A percentile compares a stretch with the other conserved stretches of the same genome.
Evolutionary conservation across 768 basidiomycete species (phyloP).

Genomic region (Pleurotus tuber-regium): DNA sequence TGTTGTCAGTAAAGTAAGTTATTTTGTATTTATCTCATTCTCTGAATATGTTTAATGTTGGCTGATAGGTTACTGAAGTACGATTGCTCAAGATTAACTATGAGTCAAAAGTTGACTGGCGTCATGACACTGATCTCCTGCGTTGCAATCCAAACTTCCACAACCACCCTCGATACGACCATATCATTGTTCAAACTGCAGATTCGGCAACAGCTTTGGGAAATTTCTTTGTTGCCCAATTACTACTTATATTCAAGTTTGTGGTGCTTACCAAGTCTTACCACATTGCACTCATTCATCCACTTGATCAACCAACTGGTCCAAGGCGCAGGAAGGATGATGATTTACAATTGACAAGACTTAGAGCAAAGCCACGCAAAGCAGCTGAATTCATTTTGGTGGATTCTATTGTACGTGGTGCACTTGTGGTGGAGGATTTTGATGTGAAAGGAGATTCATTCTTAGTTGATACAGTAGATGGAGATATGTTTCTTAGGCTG

Average conservation of each 20-base stretch:
- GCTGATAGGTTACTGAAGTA: background rate
- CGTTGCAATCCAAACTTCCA: conserved; percentile 28
- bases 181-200: conserved; percentile 21
- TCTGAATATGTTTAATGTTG: conserved; percentile 10
- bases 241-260: conserved; percentile 22
- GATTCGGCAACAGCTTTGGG: conserved; percentile 6
- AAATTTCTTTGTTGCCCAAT: conserved; percentile 17
- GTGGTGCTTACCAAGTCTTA: conserved; percentile 2
- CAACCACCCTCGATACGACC: conserved; percentile 21
- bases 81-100: conserved; percentile 24
- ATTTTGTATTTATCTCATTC: background rate
- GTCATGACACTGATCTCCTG: conserved; percentile 22
- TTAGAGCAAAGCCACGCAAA: conserved; percentile 11
- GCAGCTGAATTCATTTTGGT: conserved; percentile 21
- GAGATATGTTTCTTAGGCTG: conserved; percentile 21
- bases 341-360: conserved; percentile 19
- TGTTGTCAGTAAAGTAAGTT: background rate
- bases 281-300: conserved; percentile 21
- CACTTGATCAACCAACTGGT: conserved; percentile 15
- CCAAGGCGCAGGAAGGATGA: conserved; percentile 16
- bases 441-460: conserved; percentile 18
- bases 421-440: conserved; percentile 21
- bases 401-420: conserved; percentile 27
- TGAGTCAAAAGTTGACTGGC: conserved; percentile 25
- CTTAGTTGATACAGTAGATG: conserved; percentile 26